Base-by-base conservation (phyloP, 2,329 filamentous ascomycete species). In the Penicillium sp. region DNA sequence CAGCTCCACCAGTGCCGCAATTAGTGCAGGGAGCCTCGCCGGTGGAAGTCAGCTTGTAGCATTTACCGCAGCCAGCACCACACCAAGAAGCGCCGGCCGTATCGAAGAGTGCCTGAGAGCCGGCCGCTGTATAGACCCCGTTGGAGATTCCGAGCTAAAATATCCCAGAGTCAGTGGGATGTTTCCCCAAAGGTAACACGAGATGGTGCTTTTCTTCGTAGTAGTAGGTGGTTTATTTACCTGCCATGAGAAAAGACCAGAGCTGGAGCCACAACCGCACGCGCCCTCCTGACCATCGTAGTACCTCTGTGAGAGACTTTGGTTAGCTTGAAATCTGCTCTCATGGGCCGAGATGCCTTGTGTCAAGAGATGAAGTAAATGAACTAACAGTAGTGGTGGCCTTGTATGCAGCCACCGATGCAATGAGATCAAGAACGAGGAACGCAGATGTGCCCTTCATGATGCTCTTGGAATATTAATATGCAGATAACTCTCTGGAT, bases 201-300 rank as follows among this genome's bases (percentile, higher is more conserved):
- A 28, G 19, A n/a, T 1, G 11, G 33, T 5, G 2, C 37, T 4
- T 30, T 30, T 2, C 1, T n/a, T 7, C 16, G 19, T n/a, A n/a
- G 37, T 42, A 16, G 43, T 42, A 13, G 42, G 22, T 51, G 53
- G 25, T 3, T 28, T 73, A 61, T 60, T 46, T 26, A 67, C 67
- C 64, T 73, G 72, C 72, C 73, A 75, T n/a, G 65, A 57, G 54
- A 66, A 70, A n/a, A 51, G 45, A 5, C 71, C 70, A 14, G 66
- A 68, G 40, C 49, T 59, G 30, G 60, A 59, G 4, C 73, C 73
- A 35, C 73, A 75, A 26, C 73, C 73, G 56, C 73, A 75, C 14
- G 73, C 72, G 26, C 73, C 73, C 52, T 73, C 60, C 40, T 65
- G 67, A 4, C 68, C 68, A 61, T 75, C 73, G 56, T 72, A 75